Evolutionary conservation across 1,139 yeast genomes (phyloP).

Genomic region (Saccharomycopsis hybrid): DNA sequence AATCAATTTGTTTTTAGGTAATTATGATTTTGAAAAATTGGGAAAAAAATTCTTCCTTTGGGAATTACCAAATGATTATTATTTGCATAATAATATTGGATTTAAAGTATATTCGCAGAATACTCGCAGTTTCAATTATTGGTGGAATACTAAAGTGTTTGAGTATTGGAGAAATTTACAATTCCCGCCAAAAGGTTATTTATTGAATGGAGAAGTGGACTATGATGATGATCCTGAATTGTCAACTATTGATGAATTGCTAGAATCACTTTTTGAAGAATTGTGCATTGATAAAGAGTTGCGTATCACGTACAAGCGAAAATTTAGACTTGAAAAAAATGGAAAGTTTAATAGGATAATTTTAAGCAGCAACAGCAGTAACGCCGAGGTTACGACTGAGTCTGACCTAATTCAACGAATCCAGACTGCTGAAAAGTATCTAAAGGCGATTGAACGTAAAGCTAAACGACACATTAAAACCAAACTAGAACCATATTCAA

Average conservation of each 20-base stretch:
- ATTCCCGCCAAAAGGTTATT: constrained; percentile 19
- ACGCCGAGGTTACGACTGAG: background rate
- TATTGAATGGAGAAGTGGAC: constrained; percentile 13
- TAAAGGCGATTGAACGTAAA: background rate
- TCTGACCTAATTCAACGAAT: too few relatives aligned
- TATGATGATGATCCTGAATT: background rate
- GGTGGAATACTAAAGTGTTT: constrained; percentile 21
- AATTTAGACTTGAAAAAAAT: background rate
- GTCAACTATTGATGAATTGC: too few relatives aligned
- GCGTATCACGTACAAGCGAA: background rate
- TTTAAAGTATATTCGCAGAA: background rate
- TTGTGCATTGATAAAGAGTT: background rate
- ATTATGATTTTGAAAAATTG: constrained; percentile 66
- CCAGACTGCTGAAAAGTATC: background rate
- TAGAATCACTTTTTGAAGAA: background rate
- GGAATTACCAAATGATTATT: constrained; percentile 89
- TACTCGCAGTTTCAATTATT: constrained; percentile 16
- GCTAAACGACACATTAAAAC: constrained; percentile 14
- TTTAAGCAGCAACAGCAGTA: too few relatives aligned
- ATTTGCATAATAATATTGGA: constrained; percentile 62
- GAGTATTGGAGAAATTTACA: constrained; percentile 13
- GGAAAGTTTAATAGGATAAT: too few relatives aligned
- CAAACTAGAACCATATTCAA: constrained; percentile 46
- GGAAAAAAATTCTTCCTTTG: constrained; percentile 69
- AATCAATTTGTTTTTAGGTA: constrained; percentile 85